Conservation (phyloP, 2,329 filamentous ascomycete genomes). For the Monosporascus sp. region DNA sequence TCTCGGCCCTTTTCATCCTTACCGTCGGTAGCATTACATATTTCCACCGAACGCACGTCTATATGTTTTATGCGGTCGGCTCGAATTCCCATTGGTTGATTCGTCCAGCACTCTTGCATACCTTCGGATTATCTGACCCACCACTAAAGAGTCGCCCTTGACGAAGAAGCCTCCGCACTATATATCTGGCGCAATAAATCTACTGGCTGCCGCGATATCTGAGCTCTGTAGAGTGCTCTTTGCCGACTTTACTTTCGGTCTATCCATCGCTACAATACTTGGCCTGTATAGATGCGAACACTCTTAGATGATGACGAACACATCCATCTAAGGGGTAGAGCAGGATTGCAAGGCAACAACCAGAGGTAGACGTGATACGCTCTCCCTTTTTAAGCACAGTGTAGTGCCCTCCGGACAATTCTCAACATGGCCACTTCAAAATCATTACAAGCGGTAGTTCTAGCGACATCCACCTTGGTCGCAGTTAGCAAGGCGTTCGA, state of each 20-base stretch:
- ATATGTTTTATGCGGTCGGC: not conserved
- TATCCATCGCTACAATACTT: not conserved
- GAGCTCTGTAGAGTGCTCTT: not conserved
- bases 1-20: not conserved
- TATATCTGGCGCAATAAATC: not conserved
- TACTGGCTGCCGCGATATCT: not conserved
- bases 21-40: not conserved
- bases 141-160: not conserved
- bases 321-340: too few species aligned
- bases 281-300: too few species aligned
- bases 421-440: conserved; percentile 8
- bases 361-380: conserved; percentile 4
- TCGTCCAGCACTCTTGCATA: not conserved
- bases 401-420: too few species aligned
- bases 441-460: conserved; percentile 8
- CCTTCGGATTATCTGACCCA: not conserved
- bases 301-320: too few species aligned
- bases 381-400: not conserved
- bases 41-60: not conserved
- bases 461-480: conserved; percentile 10
- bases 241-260: not conserved
- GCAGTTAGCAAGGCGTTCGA: conserved; percentile 11
- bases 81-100: not conserved
- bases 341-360: not conserved
- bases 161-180: not conserved